Base-by-base conservation (phyloP, 139 green algal species). In the Chlorella sp. region DNA sequence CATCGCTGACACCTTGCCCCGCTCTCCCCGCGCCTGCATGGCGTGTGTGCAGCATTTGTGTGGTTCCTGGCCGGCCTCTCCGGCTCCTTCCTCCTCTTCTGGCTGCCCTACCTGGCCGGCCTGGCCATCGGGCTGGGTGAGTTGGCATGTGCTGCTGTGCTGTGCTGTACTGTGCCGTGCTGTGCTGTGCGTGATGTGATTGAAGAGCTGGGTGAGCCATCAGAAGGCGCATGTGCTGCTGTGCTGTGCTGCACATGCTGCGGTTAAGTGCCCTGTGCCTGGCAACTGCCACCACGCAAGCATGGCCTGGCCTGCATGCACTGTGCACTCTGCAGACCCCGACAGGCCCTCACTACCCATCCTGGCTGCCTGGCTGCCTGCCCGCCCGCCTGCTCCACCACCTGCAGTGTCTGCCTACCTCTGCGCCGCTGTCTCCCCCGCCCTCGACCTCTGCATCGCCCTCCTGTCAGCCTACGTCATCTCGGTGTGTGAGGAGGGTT, bases 31-130 rank as follows among this genome's bases (percentile, higher is more conserved):
- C 48, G 7, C 9, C 48, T 57, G 48, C 48, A n/a, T n/a, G n/a
- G n/a, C 9, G 48, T 57, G 48, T 30, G 11, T 53, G 75, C 75
- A 81, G 75, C 34, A 0, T 30, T 48, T 21, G 75, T 53, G 34
- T 81, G 75, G 75, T 81, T 81, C 75, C 40, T 81, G 75, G 34
- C 21, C 11, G n/a, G 16, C 14, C 75, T 81, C n/a, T 81, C 75
- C 3, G 75, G 75, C 75, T 48, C 24, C 34, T 81, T 81, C 75
- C 75, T 48, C n/a, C 75, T 81, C 75, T 81, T 81, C 34, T 81
- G 75, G 75, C 75, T 81, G 75, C 75, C 75, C 34, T 81, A 81
- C 75, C 34, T 81, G 15, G 34, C 24, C 0, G 40, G 75, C 75
- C 40, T 81, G 75, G 75, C 75, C 34, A 81, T 81, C n/a, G 75